Evolutionary conservation across 2,329 filamentous ascomycete species (phyloP), one percentile per base, ranked within the genome.

Genomic region (Xylariaceae sp.): DNA sequence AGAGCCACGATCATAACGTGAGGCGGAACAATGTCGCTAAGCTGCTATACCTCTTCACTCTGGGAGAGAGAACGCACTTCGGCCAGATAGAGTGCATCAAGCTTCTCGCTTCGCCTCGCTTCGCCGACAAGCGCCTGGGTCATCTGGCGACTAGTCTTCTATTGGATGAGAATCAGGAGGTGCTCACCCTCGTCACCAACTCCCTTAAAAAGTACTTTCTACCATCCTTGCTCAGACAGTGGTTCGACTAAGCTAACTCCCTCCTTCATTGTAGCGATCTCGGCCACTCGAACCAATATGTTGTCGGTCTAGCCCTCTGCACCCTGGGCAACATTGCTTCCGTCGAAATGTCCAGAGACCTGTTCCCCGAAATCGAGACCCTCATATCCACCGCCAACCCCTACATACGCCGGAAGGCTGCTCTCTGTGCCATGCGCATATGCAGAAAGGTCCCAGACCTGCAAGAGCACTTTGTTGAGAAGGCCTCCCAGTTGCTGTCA

Each of bases 31-130:
- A 99, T 81, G 94, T 99, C 65, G 92, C 94, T 54, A 99, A 99
- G 74, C 84, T 99, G 34, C 83, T 99, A 38, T 99, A 99, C 71
- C 89, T 99, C 55, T 99, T 99, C 73, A 99, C 94, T 1, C 82
- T 99, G 40, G 94, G 94, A 59, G 94, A 99, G 75, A 84, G 94
- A 66, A 99, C 94, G 51, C 94, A 99, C 74, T 99, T 99, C 70
- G 94, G 94, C 47, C 94, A 99, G 79, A 99, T 99, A 69, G 94
- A 99, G 83, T 99, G 94, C 73, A 81, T 99, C 66, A 99, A 99
- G 75, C 83, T 99, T 46, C 83, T 99, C 53, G 94, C 94, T 53
- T 99, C 94, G 39, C 92, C 95, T 60, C 90, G 93, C 53, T 99
- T 99, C 69, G 94, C 94, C 61, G 94, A 99, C 79, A 99, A 99